Evolutionary conservation across 495 filamentous ascomycete genomes (phyloP).

Genomic region (Tuber borchii): DNA sequence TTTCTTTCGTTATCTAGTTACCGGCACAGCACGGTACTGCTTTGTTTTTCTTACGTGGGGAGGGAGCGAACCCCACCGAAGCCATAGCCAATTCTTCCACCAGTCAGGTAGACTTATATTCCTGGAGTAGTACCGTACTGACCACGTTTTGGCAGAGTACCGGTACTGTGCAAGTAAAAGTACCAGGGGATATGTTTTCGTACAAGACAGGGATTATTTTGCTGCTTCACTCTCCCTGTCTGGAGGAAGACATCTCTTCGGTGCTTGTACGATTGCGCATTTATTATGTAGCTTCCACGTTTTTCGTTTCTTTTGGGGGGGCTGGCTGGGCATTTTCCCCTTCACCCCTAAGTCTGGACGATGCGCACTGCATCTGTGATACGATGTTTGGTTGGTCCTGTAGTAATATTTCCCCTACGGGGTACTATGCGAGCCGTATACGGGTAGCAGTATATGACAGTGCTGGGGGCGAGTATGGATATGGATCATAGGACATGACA

Average conservation of each 20-base stretch:
- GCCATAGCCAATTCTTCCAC: slow-evolving; percentile 7
- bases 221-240: too few relatives aligned
- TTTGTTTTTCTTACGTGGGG: slow-evolving; percentile 16
- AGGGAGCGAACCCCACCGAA: slow-evolving; percentile 16
- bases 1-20: background rate
- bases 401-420: background rate
- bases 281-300: background rate
- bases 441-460: background rate
- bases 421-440: slow-evolving; percentile 4
- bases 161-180: background rate
- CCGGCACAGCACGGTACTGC: background rate
- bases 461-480: background rate
- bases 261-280: background rate
- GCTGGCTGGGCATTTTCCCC: background rate
- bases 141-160: slow-evolving; percentile 30
- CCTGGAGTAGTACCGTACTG: slow-evolving; percentile 17
- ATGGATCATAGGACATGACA: background rate
- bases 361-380: background rate
- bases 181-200: too few relatives aligned
- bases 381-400: background rate
- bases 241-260: too few relatives aligned
- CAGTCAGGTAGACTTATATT: background rate
- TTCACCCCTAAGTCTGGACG: background rate
- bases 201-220: too few relatives aligned
- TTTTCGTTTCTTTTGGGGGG: background rate